Percentiles rank a stretch among this genome's conserved stretches.
phyloP scores from a whole-genome alignment of 2,329 filamentous ascomycete genomes.

The Endoconidiophora polonica region DNA sequence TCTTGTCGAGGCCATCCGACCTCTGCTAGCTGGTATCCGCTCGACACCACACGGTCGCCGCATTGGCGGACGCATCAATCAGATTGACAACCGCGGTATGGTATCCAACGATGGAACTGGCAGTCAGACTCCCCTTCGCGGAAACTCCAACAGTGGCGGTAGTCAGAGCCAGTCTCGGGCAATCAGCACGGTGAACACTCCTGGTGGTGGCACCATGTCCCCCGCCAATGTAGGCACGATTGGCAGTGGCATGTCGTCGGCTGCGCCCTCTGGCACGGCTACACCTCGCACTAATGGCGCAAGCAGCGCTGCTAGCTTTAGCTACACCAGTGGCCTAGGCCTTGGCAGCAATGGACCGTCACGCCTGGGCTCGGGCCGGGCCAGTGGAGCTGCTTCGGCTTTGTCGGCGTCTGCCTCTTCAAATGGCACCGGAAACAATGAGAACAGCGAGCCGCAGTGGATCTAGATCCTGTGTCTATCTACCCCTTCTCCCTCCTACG shows the following conservation, averaged over 20 bases:
- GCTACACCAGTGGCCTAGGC: constrained; percentile 10
- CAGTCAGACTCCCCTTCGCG: constrained; percentile 34
- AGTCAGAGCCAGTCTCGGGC: constrained; percentile 12
- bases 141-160: constrained; percentile 10
- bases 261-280: constrained; percentile 5
- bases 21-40: constrained; percentile 68
- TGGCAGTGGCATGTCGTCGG: constrained; percentile 7
- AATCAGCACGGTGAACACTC: constrained; percentile 2
- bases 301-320: not conserved
- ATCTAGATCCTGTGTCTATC: constrained; percentile 20
- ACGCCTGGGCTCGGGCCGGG: not conserved
- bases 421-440: constrained; percentile 9
- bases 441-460: constrained; percentile 24
- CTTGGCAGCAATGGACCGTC: not conserved
- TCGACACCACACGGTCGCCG: constrained; percentile 88
- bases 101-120: constrained; percentile 36
- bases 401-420: not conserved
- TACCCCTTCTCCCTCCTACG: not conserved
- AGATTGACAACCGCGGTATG: constrained; percentile 33
- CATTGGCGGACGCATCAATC: constrained; percentile 73
- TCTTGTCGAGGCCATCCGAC: constrained; percentile 71
- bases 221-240: constrained; percentile 6
- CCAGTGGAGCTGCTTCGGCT: not conserved
- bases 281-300: constrained; percentile 7
- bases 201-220: constrained; percentile 8